A percentile compares a stretch with the other conserved stretches of the same genome.
These are phyloP conservation scores for Akanthomyces dipterigenus DNA, from an alignment of 2,329 filamentous ascomycete genomes.

Conservation along the genomic window DNA sequence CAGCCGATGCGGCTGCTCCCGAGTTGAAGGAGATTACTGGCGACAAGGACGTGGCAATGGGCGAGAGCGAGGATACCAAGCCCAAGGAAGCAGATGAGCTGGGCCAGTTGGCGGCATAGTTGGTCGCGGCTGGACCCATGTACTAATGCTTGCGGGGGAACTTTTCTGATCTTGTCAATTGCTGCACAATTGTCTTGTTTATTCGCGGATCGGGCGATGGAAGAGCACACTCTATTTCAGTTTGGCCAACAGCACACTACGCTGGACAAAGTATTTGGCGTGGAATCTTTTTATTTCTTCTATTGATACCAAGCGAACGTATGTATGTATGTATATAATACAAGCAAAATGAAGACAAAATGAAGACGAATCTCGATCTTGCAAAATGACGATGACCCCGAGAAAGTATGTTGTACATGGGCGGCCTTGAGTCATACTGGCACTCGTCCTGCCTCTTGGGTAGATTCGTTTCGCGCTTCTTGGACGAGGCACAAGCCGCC, in stretches of 20 bases:
- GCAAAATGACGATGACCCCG: background rate
- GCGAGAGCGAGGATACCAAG: constrained; percentile 18
- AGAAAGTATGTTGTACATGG: background rate
- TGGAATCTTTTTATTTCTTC: background rate
- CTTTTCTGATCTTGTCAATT: background rate
- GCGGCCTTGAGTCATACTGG: background rate
- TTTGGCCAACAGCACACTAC: constrained; percentile 4
- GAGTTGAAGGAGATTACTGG: constrained; percentile 8
- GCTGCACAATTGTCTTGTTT: background rate
- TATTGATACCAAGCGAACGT: constrained; percentile 10
- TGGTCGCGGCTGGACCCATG: background rate
- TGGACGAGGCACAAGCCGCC: no score
- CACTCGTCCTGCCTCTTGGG: background rate
- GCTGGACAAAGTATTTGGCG: background rate
- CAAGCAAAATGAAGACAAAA: background rate
- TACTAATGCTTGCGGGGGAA: background rate
- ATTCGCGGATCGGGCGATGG: background rate
- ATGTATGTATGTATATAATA: constrained; percentile 6
- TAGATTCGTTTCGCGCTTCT: no score
- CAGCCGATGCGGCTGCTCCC: constrained; percentile 5
- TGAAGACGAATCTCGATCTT: background rate
- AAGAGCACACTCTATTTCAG: background rate
- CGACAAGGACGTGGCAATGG: constrained; percentile 27
- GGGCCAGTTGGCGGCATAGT: constrained; percentile 3
- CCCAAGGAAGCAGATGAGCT: constrained; percentile 5